These are phyloP conservation scores for Delitschia confertaspora DNA, from an alignment of 495 filamentous ascomycete species.

Conservation along the genomic window DNA sequence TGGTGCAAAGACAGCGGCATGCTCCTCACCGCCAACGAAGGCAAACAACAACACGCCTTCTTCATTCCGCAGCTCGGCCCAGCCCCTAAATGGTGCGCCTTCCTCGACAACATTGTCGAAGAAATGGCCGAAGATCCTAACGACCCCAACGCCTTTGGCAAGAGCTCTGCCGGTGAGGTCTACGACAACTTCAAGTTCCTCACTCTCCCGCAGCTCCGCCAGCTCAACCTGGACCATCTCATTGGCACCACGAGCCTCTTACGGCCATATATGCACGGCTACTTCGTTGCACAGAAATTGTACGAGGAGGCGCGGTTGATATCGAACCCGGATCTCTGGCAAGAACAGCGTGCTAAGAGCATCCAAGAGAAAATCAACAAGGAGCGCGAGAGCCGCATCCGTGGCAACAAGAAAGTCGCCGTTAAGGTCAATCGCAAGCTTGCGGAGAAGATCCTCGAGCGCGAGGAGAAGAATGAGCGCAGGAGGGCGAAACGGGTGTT, in stretches of 20 bases:
- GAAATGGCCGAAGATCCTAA: constrained; percentile 84
- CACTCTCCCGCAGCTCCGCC: constrained; percentile 69
- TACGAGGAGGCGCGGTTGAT: constrained; percentile 94
- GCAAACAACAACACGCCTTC: constrained; percentile 83
- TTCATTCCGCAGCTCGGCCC: constrained; percentile 91
- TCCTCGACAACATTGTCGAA: constrained; percentile 94
- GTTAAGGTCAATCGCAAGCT: constrained; percentile 80
- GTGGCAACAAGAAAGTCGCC: constrained; percentile 84
- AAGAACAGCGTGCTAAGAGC: constrained; percentile 77
- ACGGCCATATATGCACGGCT: constrained; percentile 96
- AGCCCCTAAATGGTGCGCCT: constrained; percentile 89
- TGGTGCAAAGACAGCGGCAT: constrained; percentile 83
- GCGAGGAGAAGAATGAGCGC: constrained; percentile 71
- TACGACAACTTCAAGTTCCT: constrained; percentile 99
- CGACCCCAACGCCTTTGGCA: constrained; percentile 55
- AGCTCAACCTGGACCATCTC: constrained; percentile 74
- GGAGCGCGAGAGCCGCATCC: constrained; percentile 82
- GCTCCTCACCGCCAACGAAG: constrained; percentile 93
- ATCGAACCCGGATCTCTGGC: constrained; percentile 82
- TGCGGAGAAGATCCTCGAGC: constrained; percentile 70
- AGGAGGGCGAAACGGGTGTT: constrained; percentile 52
- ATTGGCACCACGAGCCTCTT: constrained; percentile 79
- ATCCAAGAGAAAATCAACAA: constrained; percentile 90
- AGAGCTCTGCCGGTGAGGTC: constrained; percentile 50
- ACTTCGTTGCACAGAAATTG: constrained; percentile 84